Base-by-base conservation (phyloP, 2,329 filamentous ascomycete species). In the Colletotrichum sp. region DNA sequence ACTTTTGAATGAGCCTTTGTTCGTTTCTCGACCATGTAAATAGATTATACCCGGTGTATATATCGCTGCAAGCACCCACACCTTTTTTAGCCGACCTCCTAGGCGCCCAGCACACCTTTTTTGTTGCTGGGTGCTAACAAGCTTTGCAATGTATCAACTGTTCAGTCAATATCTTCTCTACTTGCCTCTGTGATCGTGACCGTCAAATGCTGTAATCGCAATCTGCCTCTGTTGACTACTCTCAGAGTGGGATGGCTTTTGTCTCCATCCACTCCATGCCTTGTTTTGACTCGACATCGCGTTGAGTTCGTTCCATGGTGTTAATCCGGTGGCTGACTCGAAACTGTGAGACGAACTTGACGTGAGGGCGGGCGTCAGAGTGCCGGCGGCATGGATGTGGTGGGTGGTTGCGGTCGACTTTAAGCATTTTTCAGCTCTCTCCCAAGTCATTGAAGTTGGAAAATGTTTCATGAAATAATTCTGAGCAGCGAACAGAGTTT, bases 21-120 rank as follows among this genome's bases (percentile, higher is more conserved):
- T 75, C 70, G 70, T 52, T 73, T 75, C 73, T 73, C 70, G 34
- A 68, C 21, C 21, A 75, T 69, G 73, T 75, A 73, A 73, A 73
- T 75, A 75, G 57, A 73, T 75, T 75, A 73, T 73, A 60, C 70
- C 70, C 43, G 70, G 70, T 73, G 73, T 73, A 73, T 75, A 73
- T 75, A 73, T 69, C 32, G 64, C 73, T 65, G 64, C 73, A 73
- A 68, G 71, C 63, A 48, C 28, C 48, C 52, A 68, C 52, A 70
- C 52, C 55, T 67, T 72, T 72, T 72, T 21, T 67, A 63, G 70
- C 28, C 57, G 64, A 75, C 73, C 70, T 63, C 43, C 39, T 26
- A 13, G 39, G 32, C 63, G 64, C 59, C 57, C 55, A 65, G 64
- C 43, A 43, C 73, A 68, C 57, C 34, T 39, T 65, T 75, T 73